Percentiles rank a stretch among this genome's conserved stretches.
phyloP scores from a whole-genome alignment of 441 rosid species.

The Gossypium armourianum region DNA sequence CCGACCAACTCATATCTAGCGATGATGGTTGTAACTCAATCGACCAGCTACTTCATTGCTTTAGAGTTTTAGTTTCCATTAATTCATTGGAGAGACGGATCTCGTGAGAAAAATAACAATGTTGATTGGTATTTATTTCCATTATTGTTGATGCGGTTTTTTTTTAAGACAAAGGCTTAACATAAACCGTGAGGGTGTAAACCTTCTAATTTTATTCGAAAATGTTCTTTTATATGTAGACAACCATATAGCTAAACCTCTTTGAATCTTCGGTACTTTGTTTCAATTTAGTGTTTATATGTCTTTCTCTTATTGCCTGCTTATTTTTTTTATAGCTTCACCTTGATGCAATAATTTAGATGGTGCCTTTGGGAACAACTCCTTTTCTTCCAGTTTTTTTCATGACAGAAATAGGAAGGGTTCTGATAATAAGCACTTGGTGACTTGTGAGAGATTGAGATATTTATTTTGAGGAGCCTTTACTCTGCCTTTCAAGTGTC shows the following conservation, averaged over 20 bases:
- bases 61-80: neutral
- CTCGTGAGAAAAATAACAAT: neutral
- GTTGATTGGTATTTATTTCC: neutral
- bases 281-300: neutral
- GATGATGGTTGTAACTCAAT: neutral
- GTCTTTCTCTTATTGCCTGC: neutral
- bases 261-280: neutral
- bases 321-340: neutral
- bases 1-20: neutral
- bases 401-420: neutral
- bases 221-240: neutral
- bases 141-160: neutral
- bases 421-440: neutral
- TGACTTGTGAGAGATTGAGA: slow-evolving; percentile 1
- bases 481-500: neutral
- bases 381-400: neutral
- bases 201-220: neutral
- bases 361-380: neutral
- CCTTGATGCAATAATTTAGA: neutral
- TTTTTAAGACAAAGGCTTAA: neutral
- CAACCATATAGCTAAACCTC: neutral
- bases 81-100: neutral
- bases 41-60: neutral
- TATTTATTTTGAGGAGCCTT: slow-evolving; percentile 5
- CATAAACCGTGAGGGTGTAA: neutral